phyloP scores from a whole-genome alignment of 2,329 filamentous ascomycete species.

The Sporothrix variecibatus region DNA sequence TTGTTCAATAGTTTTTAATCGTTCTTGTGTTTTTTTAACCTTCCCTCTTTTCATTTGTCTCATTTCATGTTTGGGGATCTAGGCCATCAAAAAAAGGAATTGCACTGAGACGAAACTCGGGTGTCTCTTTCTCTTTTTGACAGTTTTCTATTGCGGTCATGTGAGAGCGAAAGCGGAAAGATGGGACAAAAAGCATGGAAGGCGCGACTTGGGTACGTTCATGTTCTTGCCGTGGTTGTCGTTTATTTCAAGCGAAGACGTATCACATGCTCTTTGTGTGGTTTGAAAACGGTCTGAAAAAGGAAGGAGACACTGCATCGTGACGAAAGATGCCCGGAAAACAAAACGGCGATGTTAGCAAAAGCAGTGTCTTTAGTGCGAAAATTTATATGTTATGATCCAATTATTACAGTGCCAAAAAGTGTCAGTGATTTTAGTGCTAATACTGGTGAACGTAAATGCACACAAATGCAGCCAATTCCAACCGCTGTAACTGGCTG shows the following conservation, averaged over 20 bases:
- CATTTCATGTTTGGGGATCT: slow-evolving; percentile 11
- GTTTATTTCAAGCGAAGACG: neutral
- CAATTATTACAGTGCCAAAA: neutral
- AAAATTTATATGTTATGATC: slow-evolving; percentile 1
- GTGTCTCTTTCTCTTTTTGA: neutral
- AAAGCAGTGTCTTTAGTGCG: slow-evolving; percentile 7
- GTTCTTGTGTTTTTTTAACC: neutral
- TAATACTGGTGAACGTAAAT: neutral
- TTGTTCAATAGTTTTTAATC: slow-evolving; percentile 14
- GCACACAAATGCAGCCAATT: neutral
- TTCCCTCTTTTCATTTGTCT: neutral
- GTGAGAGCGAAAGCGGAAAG: neutral
- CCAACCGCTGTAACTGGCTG: slow-evolving; percentile 12
- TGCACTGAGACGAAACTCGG: slow-evolving; percentile 2
- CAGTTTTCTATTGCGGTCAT: neutral
- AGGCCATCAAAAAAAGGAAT: slow-evolving; percentile 11
- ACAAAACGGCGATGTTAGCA: neutral
- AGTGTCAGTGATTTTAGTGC: neutral
- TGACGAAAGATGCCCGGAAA: slow-evolving; percentile 5
- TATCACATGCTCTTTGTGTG: neutral
- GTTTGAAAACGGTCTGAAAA: neutral
- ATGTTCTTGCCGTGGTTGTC: neutral
- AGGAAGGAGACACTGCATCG: neutral
- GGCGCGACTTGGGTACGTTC: slow-evolving; percentile 10
- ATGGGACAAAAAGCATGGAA: neutral